Evolutionary conservation across 495 filamentous ascomycete species (phyloP).

Genomic region (Chaetomium cochliodes): DNA sequence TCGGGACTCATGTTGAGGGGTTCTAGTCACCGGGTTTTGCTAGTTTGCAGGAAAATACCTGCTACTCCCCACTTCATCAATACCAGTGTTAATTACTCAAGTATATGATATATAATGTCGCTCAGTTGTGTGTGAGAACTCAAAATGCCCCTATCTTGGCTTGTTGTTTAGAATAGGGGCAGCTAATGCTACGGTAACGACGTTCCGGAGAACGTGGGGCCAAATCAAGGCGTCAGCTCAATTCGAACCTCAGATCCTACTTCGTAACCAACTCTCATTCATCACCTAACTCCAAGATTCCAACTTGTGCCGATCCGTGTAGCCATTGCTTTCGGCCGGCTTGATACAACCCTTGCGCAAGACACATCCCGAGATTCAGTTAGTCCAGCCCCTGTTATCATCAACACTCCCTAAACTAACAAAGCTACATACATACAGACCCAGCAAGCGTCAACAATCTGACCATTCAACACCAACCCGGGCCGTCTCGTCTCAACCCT

Average conservation of each 20-base stretch:
- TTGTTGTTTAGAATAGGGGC: not conserved
- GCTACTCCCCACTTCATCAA: not conserved
- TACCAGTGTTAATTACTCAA: too few relatives aligned
- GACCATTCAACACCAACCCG: too few relatives aligned
- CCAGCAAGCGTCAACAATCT: too few relatives aligned
- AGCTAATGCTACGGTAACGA: not conserved
- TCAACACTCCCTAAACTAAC: not conserved
- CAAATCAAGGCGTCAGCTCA: not conserved
- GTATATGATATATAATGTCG: not conserved
- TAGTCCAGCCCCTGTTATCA: too few relatives aligned
- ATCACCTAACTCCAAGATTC: too few relatives aligned
- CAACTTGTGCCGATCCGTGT: too few relatives aligned
- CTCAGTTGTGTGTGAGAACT: not conserved
- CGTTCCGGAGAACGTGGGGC: not conserved
- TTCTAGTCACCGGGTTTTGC: conserved; percentile 47
- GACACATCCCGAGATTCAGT: too few relatives aligned
- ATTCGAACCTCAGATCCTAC: not conserved
- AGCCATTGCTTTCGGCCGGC: too few relatives aligned
- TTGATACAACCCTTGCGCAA: too few relatives aligned
- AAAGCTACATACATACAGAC: conserved; percentile 11
- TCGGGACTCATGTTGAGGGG: conserved; percentile 70
- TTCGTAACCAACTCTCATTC: not conserved
- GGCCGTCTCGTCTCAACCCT: too few relatives aligned
- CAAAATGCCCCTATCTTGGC: not conserved
- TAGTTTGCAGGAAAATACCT: too few relatives aligned